These are phyloP conservation scores for Phytophthora quininea DNA, from an alignment of 352 stramenopile genomes.

Conservation along the genomic window DNA sequence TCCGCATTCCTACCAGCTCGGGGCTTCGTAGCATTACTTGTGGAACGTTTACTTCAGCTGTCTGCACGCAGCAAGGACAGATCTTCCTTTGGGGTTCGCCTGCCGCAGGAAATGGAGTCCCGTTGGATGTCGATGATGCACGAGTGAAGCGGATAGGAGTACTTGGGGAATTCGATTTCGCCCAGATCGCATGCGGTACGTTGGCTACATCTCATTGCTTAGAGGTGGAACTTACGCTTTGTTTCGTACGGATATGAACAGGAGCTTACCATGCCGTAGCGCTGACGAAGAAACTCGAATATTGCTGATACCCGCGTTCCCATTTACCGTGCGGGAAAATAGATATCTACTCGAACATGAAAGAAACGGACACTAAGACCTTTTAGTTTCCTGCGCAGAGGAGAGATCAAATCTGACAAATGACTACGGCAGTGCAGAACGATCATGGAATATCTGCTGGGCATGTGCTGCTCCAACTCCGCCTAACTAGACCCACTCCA, in stretches of 20 bases:
- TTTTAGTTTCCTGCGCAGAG: background rate
- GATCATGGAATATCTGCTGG: constrained; percentile 2
- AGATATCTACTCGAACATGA: constrained; percentile 1
- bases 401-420: constrained; percentile 5
- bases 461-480: constrained; percentile 26
- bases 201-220: constrained; percentile 4
- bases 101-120: constrained; percentile 68
- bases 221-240: background rate
- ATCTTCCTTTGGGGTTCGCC: constrained; percentile 79
- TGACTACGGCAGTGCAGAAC: constrained; percentile 19
- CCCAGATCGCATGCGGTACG: constrained; percentile 68
- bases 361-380: background rate
- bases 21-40: constrained; percentile 56
- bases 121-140: constrained; percentile 58
- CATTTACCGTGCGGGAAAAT: constrained; percentile 14
- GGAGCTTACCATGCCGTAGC: constrained; percentile 72
- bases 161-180: constrained; percentile 53
- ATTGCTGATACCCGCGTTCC: constrained; percentile 29
- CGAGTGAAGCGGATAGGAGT: constrained; percentile 47
- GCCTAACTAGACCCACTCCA: constrained; percentile 13
- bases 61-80: constrained; percentile 55
- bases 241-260: constrained; percentile 21
- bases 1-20: constrained; percentile 32
- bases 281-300: constrained; percentile 56
- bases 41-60: constrained; percentile 68